Evolutionary conservation across 2,329 filamentous ascomycete genomes (phyloP), one percentile per base, ranked within the genome.

Genomic region (Onygena corvina): DNA sequence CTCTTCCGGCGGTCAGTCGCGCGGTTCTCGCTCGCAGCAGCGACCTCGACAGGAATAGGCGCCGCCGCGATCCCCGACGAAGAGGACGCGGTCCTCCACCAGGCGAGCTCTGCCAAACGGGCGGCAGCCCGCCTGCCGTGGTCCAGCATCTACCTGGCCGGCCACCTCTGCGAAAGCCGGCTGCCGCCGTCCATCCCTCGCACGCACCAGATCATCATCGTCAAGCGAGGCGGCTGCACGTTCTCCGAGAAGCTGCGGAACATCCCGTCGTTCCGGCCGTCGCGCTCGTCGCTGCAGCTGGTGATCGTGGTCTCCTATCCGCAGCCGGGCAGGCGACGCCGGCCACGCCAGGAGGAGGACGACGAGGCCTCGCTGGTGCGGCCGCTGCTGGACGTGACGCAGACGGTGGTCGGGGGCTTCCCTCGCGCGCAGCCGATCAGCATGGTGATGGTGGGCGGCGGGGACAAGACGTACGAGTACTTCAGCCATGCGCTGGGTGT

Each of bases 221-320:
- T 96, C 58, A 80, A 78, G 23, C 80, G 92, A 4, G 90, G 92
- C 33, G 80, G 79, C 1, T 98, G 92, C 68, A 83, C 77, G 20
- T 96, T 96, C 65, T 82, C 78, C 30, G 70, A 83, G 23, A 98
- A 98, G 64, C 69, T 96, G 0, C 74, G 76, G 47, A 89, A 86
- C 56, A 88, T 96, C n/a, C 88, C 90, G 0, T 77, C 79, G 7
- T 90, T 82, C 61, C 73, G 80, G 1, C 81, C 84, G 0, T 71
- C 73, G 0, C 63, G 71, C 0, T 63, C 66, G 2, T 74, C 80
- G 0, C 70, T 96, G 14, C 85, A 94, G 63, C 75, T 96, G 2
- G 86, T 96, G 23, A 70, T 57, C 48, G 47, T 57, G 8, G 56
- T 57, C 18, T 57, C 56, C 11, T 57, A 56, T 23, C 96, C 36